Conservation (phyloP, 140 eudicot genomes). For the Cichorium intybus region DNA sequence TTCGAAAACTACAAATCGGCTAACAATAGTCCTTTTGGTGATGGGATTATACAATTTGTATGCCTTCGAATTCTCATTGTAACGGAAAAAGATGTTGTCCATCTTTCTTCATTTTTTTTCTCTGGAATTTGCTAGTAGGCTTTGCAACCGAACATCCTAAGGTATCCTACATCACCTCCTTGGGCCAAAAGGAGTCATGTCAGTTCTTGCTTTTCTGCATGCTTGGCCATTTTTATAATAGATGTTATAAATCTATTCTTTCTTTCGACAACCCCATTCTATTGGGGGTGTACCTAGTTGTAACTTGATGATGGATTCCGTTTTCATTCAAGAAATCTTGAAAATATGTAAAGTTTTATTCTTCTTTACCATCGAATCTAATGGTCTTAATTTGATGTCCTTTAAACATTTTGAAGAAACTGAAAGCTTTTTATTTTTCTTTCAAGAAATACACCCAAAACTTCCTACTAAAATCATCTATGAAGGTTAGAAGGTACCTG, state of each 20-base stretch:
- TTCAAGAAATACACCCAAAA: neutral
- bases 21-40: neutral
- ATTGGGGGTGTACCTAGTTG: neutral
- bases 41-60: too few relatives aligned
- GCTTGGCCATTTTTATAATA: neutral
- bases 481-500: neutral
- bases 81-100: neutral
- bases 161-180: neutral
- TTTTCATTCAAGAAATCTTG: neutral
- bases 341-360: neutral
- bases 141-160: neutral
- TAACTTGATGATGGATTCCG: neutral
- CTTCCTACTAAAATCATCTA: neutral
- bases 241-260: neutral
- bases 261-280: neutral
- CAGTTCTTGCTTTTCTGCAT: neutral
- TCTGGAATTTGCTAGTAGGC: neutral
- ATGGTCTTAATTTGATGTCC: neutral
- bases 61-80: too few relatives aligned
- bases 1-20: neutral
- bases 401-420: neutral
- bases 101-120: neutral
- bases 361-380: neutral
- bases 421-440: too few relatives aligned
- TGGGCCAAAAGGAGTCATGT: neutral